These are phyloP conservation scores for Suhomyces guaymorum DNA, from an alignment of 1,139 yeast species.

Conservation along the genomic window DNA sequence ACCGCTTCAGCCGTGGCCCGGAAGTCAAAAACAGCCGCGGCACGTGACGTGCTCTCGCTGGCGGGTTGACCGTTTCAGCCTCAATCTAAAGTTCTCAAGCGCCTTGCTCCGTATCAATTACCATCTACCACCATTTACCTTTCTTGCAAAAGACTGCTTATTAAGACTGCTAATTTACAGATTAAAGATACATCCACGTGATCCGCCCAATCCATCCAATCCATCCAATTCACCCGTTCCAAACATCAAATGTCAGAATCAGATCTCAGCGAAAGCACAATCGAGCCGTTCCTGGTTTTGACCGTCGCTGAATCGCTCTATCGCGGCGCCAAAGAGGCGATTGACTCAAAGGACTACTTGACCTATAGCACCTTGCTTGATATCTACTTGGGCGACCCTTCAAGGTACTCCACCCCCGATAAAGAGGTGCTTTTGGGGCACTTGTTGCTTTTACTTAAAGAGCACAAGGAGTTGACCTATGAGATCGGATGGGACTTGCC, in stretches of 20 bases:
- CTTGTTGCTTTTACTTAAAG: constrained; percentile 44
- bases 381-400: constrained; percentile 52
- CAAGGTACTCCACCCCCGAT: constrained; percentile 49
- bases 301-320: constrained; percentile 31
- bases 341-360: constrained; percentile 56
- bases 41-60: too few relatives aligned
- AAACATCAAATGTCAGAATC: constrained; percentile 14
- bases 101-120: too few relatives aligned
- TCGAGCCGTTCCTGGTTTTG: constrained; percentile 29
- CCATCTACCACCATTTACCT: too few relatives aligned
- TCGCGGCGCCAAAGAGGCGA: constrained; percentile 40
- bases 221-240: not conserved
- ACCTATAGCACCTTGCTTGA: constrained; percentile 76
- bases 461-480: constrained; percentile 50
- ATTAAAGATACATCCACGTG: too few relatives aligned
- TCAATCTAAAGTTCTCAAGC: too few relatives aligned
- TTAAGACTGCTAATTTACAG: too few relatives aligned
- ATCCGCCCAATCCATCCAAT: too few relatives aligned
- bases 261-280: constrained; percentile 27
- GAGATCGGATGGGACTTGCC: constrained; percentile 93
- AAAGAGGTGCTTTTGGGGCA: constrained; percentile 38
- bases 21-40: too few relatives aligned
- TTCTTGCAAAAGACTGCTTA: too few relatives aligned
- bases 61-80: too few relatives aligned
- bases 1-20: too few relatives aligned